These are phyloP conservation scores for Prunus mume DNA, from an alignment of 306 rosid genomes.

Conservation along the genomic window DNA sequence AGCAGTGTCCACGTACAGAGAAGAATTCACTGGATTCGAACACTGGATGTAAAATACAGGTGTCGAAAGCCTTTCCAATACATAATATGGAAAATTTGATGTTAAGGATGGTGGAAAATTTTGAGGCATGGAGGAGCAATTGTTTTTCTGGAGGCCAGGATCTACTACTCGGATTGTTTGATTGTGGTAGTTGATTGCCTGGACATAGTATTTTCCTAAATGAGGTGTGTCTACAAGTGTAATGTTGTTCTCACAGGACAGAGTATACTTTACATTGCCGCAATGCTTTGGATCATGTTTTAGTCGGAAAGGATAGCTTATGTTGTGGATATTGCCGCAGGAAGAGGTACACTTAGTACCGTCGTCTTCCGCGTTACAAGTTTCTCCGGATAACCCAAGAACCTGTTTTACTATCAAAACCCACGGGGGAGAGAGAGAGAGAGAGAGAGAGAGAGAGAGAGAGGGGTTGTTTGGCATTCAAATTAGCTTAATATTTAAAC, in stretches of 20 bases:
- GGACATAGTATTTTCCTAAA: not conserved
- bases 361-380: not conserved
- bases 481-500: not conserved
- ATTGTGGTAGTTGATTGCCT: conserved; percentile 26
- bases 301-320: conserved; percentile 31
- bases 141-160: not conserved
- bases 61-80: no score
- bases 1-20: no score
- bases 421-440: not conserved
- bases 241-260: conserved; percentile 28
- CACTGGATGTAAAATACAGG: no score
- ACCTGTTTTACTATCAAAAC: not conserved
- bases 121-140: no score
- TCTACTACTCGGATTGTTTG: not conserved
- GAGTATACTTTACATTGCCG: not conserved
- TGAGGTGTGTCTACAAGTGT: not conserved
- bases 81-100: no score
- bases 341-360: conserved; percentile 17
- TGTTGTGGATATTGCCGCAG: conserved; percentile 15
- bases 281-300: conserved; percentile 10
- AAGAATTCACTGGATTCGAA: no score
- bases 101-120: no score
- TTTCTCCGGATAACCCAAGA: not conserved
- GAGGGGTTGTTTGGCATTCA: not conserved
- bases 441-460: not conserved